A percentile compares a stretch with the other conserved stretches of the same genome.
phyloP scores from a whole-genome alignment of 2,329 filamentous ascomycete genomes.

The Cladorrhinum sp. region DNA sequence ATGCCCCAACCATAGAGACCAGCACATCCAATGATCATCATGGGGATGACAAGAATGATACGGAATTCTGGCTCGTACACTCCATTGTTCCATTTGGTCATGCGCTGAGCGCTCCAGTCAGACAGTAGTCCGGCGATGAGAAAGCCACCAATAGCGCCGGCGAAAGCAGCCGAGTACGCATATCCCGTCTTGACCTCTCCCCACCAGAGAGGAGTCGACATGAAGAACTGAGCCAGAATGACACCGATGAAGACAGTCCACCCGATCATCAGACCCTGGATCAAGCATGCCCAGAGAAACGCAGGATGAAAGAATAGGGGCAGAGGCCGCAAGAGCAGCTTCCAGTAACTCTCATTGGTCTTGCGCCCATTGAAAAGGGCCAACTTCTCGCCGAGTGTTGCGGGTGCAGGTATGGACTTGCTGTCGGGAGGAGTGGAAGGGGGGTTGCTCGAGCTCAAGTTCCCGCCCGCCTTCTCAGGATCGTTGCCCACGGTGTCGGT shows the following conservation, averaged over 20 bases:
- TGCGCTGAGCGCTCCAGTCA: conserved; percentile 66
- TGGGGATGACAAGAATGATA: conserved; percentile 76
- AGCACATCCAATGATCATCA: conserved; percentile 71
- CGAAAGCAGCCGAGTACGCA: conserved; percentile 79
- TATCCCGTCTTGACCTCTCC: conserved; percentile 79
- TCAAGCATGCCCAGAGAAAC: conserved; percentile 74
- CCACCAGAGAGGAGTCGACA: conserved; percentile 79
- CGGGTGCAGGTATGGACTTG: conserved; percentile 34
- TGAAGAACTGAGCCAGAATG: conserved; percentile 76
- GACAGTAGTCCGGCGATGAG: conserved; percentile 68
- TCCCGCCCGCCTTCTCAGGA: conserved; percentile 7
- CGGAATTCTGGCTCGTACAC: conserved; percentile 91
- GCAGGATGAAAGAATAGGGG: conserved; percentile 81
- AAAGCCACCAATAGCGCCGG: conserved; percentile 79
- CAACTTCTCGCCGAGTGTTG: conserved; percentile 59
- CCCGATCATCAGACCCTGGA: conserved; percentile 86
- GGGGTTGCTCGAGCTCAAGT: background rate
- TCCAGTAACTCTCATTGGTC: conserved; percentile 69
- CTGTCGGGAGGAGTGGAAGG: conserved; percentile 14
- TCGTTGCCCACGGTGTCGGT: background rate
- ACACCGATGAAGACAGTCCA: conserved; percentile 94
- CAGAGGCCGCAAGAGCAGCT: conserved; percentile 68
- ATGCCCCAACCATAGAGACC: conserved; percentile 84
- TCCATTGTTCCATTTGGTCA: conserved; percentile 74
- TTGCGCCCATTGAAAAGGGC: conserved; percentile 78